These are phyloP conservation scores for Talaromyces sp. DNA, from an alignment of 2,329 filamentous ascomycete genomes.

Conservation along the genomic window DNA sequence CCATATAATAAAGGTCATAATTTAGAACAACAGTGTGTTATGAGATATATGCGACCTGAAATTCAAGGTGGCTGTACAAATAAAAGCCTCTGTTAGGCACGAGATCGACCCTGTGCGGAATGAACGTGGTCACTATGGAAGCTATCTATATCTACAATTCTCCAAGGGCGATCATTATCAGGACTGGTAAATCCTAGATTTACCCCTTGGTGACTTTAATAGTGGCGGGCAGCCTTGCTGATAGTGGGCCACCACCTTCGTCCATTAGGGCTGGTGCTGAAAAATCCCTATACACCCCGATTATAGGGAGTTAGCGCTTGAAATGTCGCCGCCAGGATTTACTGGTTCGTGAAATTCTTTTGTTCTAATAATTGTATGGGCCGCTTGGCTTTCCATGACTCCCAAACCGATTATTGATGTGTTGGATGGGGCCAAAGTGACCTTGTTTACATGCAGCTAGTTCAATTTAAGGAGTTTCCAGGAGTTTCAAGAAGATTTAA, in stretches of 20 bases:
- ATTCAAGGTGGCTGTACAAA: background rate
- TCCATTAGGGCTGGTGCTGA: background rate
- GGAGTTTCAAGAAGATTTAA: background rate
- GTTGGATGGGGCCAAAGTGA: background rate
- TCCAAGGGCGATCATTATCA: background rate
- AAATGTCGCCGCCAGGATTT: background rate
- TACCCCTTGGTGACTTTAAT: background rate
- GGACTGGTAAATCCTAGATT: background rate
- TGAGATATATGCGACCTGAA: background rate
- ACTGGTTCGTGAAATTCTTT: background rate
- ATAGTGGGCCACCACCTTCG: background rate
- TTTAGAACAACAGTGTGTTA: background rate
- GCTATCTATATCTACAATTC: background rate
- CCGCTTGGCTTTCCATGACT: background rate
- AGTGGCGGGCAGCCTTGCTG: background rate
- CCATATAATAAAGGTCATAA: background rate
- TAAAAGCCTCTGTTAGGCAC: background rate
- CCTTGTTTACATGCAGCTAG: background rate
- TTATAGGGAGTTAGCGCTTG: background rate
- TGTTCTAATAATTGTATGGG: background rate
- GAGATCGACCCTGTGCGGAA: background rate
- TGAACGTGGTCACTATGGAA: constrained; percentile 1
- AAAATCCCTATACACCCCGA: background rate
- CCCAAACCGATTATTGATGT: background rate
- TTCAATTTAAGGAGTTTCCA: background rate